Evolutionary conservation across 306 rosid species (phyloP).

Genomic region (Ochetophila trinervis): DNA sequence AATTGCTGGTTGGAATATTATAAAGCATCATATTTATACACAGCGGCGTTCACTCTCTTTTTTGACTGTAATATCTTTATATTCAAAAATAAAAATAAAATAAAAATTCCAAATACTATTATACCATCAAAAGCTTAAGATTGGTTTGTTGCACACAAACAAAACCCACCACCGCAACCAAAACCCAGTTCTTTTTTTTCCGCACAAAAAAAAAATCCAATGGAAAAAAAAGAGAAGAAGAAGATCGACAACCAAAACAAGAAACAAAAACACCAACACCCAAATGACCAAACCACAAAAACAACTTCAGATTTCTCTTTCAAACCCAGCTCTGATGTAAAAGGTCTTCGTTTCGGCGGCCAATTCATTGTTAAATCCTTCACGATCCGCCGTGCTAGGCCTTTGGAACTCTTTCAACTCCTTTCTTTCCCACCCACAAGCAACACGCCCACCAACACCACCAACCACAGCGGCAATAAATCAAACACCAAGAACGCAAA

Average conservation of each 20-base stretch:
- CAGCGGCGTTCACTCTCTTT: conserved; percentile 19
- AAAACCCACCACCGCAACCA: conserved; percentile 24
- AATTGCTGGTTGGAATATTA: conserved; percentile 8
- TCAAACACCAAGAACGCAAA: conserved; percentile 13
- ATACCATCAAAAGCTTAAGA: conserved; percentile 25
- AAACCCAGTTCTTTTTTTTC: not conserved
- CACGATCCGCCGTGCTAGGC: conserved; percentile 77
- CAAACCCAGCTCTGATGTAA: conserved; percentile 80
- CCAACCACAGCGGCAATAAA: not conserved
- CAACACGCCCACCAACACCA: conserved; percentile 6
- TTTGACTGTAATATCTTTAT: conserved; percentile 23
- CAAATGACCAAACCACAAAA: conserved; percentile 68
- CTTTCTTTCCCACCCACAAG: conserved; percentile 65
- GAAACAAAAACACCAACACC: conserved; percentile 91
- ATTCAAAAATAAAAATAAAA: not conserved
- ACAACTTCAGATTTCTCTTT: conserved; percentile 79
- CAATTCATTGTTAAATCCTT: conserved; percentile 95
- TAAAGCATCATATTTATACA: conserved; percentile 4
- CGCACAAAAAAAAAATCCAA: conserved; percentile 22
- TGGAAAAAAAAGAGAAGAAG: conserved; percentile 56
- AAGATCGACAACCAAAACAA: conserved; percentile 52
- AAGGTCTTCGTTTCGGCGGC: conserved; percentile 90
- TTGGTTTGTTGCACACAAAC: conserved; percentile 29
- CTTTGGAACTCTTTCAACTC: conserved; percentile 65
- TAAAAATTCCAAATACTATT: not conserved